Evolutionary conservation across 768 basidiomycete species (phyloP).

Genomic region (Calocera cornea): DNA sequence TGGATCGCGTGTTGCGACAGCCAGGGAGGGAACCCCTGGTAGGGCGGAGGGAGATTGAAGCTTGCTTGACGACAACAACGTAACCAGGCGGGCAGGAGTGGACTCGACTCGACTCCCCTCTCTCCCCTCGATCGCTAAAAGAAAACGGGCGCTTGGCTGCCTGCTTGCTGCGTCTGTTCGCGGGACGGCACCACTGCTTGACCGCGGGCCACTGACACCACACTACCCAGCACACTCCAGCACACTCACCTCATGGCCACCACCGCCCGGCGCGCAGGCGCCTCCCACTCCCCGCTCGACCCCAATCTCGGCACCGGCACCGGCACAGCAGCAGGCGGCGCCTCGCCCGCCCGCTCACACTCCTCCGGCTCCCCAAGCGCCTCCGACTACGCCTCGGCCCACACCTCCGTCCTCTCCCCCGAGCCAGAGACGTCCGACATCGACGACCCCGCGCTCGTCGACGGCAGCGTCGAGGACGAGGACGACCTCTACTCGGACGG

Average conservation of each 20-base stretch:
- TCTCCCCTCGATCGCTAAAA: background rate
- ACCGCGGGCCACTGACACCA: no score
- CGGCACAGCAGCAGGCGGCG: no score
- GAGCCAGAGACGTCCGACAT: background rate
- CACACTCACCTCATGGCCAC: background rate
- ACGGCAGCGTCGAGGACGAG: background rate
- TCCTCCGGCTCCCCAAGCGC: background rate
- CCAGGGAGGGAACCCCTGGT: no score
- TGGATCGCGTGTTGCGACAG: background rate
- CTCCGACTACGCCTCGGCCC: background rate
- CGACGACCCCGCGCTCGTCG: background rate
- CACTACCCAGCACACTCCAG: no score
- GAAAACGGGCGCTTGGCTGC: background rate
- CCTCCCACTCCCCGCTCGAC: constrained; percentile 1
- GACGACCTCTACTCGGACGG: constrained; percentile 30
- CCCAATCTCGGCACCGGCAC: background rate
- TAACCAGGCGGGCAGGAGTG: background rate
- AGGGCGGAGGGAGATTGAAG: background rate
- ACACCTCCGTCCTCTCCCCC: constrained; percentile 6
- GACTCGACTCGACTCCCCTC: background rate
- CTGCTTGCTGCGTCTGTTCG: no score
- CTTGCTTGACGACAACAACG: background rate
- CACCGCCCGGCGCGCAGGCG: background rate
- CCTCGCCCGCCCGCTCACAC: background rate
- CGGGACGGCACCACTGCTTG: background rate